phyloP scores from a whole-genome alignment of 805 yeast genomes.

The Wickerhamiella siamensis region DNA sequence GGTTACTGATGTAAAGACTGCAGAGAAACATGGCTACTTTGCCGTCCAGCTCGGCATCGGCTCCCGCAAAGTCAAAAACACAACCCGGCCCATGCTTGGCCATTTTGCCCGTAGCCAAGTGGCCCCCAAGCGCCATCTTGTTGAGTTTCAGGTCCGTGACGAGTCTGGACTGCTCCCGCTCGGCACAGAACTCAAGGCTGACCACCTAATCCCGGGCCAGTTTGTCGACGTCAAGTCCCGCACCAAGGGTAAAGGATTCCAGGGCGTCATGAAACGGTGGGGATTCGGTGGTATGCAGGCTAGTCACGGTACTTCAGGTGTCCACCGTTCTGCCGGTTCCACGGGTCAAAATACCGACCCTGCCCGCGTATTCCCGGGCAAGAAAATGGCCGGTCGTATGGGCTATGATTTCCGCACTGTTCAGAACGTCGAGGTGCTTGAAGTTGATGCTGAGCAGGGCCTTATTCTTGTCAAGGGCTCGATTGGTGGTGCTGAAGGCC shows the following conservation, averaged over 20 bases:
- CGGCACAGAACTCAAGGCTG: slow-evolving; percentile 70
- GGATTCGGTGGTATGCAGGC: slow-evolving; percentile 82
- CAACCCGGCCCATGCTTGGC: slow-evolving; percentile 52
- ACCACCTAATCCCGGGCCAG: slow-evolving; percentile 73
- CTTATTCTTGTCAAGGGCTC: slow-evolving; percentile 75
- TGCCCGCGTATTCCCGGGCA: slow-evolving; percentile 91
- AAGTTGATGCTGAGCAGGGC: slow-evolving; percentile 69
- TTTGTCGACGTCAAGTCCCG: slow-evolving; percentile 65
- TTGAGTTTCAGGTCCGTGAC: slow-evolving; percentile 68
- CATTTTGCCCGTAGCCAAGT: slow-evolving; percentile 67
- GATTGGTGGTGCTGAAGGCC: slow-evolving; percentile 77
- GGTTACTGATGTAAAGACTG: slow-evolving; percentile 59
- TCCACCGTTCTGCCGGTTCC: slow-evolving; percentile 95
- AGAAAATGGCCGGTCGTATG: slow-evolving; percentile 97
- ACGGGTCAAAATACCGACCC: slow-evolving; percentile 93
- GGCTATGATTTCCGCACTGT: slow-evolving; percentile 65
- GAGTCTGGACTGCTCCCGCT: slow-evolving; percentile 51
- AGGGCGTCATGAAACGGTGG: slow-evolving; percentile 96
- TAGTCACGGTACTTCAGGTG: slow-evolving; percentile 85
- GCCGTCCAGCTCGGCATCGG: slow-evolving; percentile 86
- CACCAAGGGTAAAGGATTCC: slow-evolving; percentile 90
- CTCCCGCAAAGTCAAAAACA: slow-evolving; percentile 44
- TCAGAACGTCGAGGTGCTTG: slow-evolving; percentile 61
- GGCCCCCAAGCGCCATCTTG: slow-evolving; percentile 62
- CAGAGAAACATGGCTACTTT: slow-evolving; percentile 60